Conservation (phyloP, 768 basidiomycete species). For the Boletus barrowsii region DNA sequence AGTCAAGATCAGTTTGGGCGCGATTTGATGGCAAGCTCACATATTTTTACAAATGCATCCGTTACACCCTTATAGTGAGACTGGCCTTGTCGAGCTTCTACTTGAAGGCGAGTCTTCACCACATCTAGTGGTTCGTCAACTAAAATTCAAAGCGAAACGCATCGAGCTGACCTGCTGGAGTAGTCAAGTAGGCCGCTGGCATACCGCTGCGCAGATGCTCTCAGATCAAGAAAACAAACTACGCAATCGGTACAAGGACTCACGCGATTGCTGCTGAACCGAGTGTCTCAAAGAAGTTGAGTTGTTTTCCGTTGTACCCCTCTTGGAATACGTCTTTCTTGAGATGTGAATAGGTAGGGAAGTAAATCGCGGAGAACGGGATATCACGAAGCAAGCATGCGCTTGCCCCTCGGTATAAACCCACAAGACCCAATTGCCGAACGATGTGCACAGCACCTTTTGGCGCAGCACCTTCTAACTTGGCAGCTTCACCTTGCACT, state of each 20-base stretch:
- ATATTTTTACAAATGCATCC: conserved; percentile 90
- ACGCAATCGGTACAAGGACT: conserved; percentile 33
- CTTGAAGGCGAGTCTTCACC: conserved; percentile 94
- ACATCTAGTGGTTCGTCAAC: conserved; percentile 60
- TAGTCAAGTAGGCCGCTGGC: conserved; percentile 94
- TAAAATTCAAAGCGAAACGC: not conserved
- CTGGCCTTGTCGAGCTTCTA: conserved; percentile 88
- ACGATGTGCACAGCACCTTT: conserved; percentile 92
- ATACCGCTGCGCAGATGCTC: conserved; percentile 66
- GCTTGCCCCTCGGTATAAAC: conserved; percentile 88
- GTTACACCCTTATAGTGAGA: conserved; percentile 85
- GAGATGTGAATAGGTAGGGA: conserved; percentile 83
- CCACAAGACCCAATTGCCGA: conserved; percentile 86
- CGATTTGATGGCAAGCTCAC: conserved; percentile 43
- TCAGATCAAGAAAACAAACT: conserved; percentile 23
- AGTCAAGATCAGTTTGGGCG: conserved; percentile 8
- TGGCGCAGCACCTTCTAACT: conserved; percentile 73
- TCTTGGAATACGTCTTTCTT: conserved; percentile 95
- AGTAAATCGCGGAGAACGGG: conserved; percentile 94
- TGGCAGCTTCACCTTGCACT: conserved; percentile 93
- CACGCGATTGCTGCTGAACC: conserved; percentile 78
- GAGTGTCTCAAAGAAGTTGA: conserved; percentile 89
- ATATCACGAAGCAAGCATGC: conserved; percentile 95
- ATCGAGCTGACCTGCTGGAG: conserved; percentile 68
- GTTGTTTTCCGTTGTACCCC: conserved; percentile 90